Base-by-base conservation (phyloP, 495 filamentous ascomycete species). In the Parachaetomium inaequale region DNA sequence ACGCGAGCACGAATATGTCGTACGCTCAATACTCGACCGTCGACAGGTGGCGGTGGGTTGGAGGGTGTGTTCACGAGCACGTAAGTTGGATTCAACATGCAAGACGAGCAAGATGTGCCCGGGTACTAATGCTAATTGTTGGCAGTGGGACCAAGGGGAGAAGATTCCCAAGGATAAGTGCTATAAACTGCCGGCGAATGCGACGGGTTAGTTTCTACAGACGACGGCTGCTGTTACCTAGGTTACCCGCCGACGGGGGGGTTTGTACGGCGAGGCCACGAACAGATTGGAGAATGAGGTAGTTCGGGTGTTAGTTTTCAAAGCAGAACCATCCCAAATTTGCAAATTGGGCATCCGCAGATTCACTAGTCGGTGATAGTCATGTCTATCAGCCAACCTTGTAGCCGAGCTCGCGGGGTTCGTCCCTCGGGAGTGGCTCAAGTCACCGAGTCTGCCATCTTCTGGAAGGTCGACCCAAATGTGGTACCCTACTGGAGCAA, bases 11-110 rank as follows among this genome's bases (percentile, higher is more conserved):
- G 2, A 79, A 79, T 67, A 80, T 80, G 78, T 78, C 75, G 43
- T 80, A 77, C 52, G 76, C 78, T 0, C 68, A 66, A 58, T 80
- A 80, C 65, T 75, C 73, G 38, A 75, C 70, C 2, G 73, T 73
- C 2, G 78, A 79, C 58, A 55, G 78, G 58, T 80, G 78, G 78
- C 64, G 68, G 26, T 80, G 76, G 78, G 66, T 80, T 55, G 75
- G 64, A 45, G 78, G 78, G 23, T 80, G 78, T 58, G 78, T 80
- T 57, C 78, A 79, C 43, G 78, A 80, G 64, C 78, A 80, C 50
- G 77, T 78, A 72, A 12, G 77, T 75, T 15, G 7, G 3, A 51
- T n/a, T 21, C 6, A 50, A 42, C 62, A n/a, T 34, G 19, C 54
- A n/a, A 26, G 4, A 5, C 46, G 25, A 31, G 25, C 32, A 11